Percentiles rank a stretch among this genome's conserved stretches.
These are phyloP conservation scores for Kalanchoe fedtschenkoi DNA, from an alignment of 164 flowering plant genomes.

Conservation along the genomic window DNA sequence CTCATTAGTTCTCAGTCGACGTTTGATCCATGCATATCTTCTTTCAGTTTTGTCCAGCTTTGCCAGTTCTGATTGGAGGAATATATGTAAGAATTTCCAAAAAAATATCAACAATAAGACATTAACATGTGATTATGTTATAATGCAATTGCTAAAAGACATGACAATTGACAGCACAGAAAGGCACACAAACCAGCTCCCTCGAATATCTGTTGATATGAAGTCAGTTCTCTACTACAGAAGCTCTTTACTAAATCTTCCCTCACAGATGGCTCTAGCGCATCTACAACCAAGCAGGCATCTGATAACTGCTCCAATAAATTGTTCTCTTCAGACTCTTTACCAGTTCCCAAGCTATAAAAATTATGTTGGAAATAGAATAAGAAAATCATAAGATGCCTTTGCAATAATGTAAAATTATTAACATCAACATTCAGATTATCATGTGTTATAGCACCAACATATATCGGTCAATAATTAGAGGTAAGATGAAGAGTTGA, in stretches of 20 bases:
- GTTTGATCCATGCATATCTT: conserved; percentile 98
- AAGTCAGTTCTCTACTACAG: conserved; percentile 89
- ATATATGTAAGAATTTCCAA: conserved; percentile 6
- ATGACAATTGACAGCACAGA: background rate
- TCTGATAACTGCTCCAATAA: conserved; percentile 86
- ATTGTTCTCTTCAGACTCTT: conserved; percentile 81
- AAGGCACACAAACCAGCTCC: conserved; percentile 72
- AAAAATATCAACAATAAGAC: background rate
- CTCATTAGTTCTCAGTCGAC: conserved; percentile 89
- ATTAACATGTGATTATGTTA: background rate
- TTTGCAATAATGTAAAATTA: no score
- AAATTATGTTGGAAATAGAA: background rate
- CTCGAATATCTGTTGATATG: conserved; percentile 94
- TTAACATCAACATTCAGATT: no score
- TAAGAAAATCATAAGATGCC: background rate
- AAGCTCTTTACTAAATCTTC: conserved; percentile 92
- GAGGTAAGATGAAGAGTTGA: no score
- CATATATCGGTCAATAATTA: no score
- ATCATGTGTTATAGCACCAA: no score
- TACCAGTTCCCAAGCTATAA: conserved; percentile 92
- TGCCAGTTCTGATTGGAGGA: conserved; percentile 51
- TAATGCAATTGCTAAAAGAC: background rate
- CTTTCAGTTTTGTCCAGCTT: conserved; percentile 92
- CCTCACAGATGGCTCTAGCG: conserved; percentile 92
- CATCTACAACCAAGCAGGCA: conserved; percentile 98